A percentile compares a stretch with the other conserved stretches of the same genome.
Conservation (phyloP, 768 basidiomycete genomes). For the Leccinellum rugosiceps region DNA sequence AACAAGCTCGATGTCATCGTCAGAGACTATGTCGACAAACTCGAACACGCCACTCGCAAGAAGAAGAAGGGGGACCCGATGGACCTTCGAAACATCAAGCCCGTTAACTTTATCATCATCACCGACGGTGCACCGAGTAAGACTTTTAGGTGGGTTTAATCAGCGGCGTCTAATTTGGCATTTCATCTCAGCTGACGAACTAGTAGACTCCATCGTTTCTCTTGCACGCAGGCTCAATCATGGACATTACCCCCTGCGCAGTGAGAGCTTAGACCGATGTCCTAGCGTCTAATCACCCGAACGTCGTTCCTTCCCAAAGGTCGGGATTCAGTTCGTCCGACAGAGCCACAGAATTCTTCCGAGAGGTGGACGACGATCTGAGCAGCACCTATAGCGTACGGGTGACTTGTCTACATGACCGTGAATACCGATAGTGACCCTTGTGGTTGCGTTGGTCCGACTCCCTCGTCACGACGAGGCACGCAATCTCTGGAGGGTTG, state of each 20-base stretch:
- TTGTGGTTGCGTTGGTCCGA: conserved; percentile 31
- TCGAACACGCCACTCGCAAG: conserved; percentile 31
- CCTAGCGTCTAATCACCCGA: neutral
- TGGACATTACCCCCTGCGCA: conserved; percentile 50
- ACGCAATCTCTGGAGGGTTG: conserved; percentile 46
- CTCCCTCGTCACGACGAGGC: conserved; percentile 67
- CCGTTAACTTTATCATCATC: conserved; percentile 56
- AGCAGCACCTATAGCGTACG: conserved; percentile 39
- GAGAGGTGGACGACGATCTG: conserved; percentile 58
- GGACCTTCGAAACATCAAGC: conserved; percentile 41
- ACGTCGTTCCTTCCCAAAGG: conserved; percentile 30
- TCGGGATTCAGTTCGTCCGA: conserved; percentile 75
- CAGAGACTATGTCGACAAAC: conserved; percentile 34
- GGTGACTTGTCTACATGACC: conserved; percentile 28
- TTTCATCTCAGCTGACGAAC: conserved; percentile 45
- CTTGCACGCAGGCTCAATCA: conserved; percentile 50
- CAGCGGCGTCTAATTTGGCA: neutral
- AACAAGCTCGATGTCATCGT: conserved; percentile 39
- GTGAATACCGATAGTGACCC: neutral
- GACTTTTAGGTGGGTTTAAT: conserved; percentile 14
- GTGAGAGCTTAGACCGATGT: conserved; percentile 25
- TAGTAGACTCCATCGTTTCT: conserved; percentile 44
- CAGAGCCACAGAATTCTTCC: conserved; percentile 42
- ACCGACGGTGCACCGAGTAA: conserved; percentile 63
- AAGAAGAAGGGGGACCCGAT: conserved; percentile 20